Evolutionary conservation across 495 filamentous ascomycete genomes (phyloP).

Genomic region (Neurospora africana): DNA sequence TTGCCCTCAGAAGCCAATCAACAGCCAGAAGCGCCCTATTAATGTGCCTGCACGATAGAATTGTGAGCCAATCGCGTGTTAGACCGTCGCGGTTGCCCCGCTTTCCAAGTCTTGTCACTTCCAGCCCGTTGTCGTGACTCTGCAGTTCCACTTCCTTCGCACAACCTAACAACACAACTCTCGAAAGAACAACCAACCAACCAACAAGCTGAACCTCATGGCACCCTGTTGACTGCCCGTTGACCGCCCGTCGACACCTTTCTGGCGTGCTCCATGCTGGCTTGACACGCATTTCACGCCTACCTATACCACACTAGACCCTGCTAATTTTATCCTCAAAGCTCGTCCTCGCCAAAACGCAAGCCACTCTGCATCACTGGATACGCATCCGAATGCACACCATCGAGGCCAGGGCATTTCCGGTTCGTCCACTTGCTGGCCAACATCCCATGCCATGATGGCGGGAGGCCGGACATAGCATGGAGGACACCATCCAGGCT

Average conservation of each 20-base stretch:
- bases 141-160: background rate
- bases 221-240: background rate
- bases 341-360: background rate
- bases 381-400: background rate
- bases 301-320: background rate
- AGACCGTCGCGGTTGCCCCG: background rate
- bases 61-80: conserved; percentile 22
- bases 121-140: background rate
- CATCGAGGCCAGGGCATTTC: background rate
- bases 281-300: background rate
- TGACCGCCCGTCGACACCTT: background rate
- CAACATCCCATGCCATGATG: background rate
- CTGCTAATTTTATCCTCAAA: background rate
- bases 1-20: conserved; percentile 15
- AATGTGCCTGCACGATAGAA: conserved; percentile 19
- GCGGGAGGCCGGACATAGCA: background rate
- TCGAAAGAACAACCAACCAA: background rate
- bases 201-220: background rate
- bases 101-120: background rate
- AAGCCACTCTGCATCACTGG: background rate
- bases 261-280: background rate
- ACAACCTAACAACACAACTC: background rate
- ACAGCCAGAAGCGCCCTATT: conserved; percentile 2
- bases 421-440: background rate
- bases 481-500: background rate